Evolutionary conservation across 805 yeast genomes (phyloP).

Genomic region (Wickerhamiella cacticola): DNA sequence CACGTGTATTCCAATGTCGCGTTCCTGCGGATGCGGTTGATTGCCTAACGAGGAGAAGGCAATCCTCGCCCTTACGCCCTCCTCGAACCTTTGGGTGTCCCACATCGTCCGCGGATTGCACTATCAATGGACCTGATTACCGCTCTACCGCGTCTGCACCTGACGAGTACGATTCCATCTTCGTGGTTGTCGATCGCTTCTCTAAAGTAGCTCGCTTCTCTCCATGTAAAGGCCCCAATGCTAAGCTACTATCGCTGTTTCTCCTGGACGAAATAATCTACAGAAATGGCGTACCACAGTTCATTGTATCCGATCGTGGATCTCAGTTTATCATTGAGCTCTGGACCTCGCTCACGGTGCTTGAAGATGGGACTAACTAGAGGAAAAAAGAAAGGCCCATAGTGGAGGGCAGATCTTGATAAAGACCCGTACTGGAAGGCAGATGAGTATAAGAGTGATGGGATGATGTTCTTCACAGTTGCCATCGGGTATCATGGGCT

Average conservation of each 20-base stretch:
- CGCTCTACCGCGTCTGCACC: not conserved
- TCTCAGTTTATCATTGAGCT: not conserved
- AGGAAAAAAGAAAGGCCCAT: too few species aligned
- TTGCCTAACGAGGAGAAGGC: too few species aligned
- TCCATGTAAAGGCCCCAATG: not conserved
- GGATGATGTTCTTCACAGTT: too few species aligned
- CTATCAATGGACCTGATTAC: not conserved
- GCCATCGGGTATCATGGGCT: too few species aligned
- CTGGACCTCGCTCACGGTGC: not conserved
- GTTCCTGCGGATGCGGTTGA: too few species aligned
- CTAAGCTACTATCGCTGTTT: not conserved
- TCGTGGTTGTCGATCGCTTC: constrained; percentile 3
- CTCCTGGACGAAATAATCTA: not conserved
- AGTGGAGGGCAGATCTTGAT: too few species aligned
- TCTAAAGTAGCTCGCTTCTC: constrained; percentile 1
- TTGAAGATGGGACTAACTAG: too few species aligned
- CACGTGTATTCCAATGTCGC: too few species aligned
- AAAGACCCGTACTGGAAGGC: too few species aligned
- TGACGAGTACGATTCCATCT: not conserved
- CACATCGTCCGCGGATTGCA: not conserved
- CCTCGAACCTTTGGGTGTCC: not conserved
- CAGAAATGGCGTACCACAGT: not conserved
- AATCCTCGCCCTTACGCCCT: not conserved
- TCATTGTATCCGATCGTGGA: constrained; percentile 1
- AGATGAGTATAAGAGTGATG: too few species aligned